phyloP scores from a whole-genome alignment of 2,329 filamentous ascomycete genomes.

The Ophiostoma triangulosporum region DNA sequence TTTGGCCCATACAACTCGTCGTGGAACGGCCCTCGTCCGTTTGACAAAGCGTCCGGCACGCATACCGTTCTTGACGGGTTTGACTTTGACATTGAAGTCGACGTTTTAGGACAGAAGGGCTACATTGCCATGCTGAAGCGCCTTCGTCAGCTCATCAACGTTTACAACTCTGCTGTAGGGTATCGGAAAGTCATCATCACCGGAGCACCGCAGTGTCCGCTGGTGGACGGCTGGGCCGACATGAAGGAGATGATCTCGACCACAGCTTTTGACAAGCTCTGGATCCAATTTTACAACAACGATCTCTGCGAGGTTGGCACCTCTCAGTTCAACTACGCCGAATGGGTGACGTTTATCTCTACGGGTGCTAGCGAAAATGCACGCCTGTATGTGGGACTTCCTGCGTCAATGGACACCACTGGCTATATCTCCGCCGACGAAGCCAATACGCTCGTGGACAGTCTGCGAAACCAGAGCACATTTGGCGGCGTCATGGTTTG shows the following conservation, averaged over 20 bases:
- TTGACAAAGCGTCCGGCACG: neutral
- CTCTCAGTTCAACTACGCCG: conserved; percentile 1
- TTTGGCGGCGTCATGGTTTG: conserved; percentile 5
- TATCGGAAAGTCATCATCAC: neutral
- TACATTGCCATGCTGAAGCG: conserved; percentile 3
- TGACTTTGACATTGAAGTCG: conserved; percentile 5
- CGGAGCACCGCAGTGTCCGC: conserved; percentile 1
- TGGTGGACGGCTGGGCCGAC: neutral
- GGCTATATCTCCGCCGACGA: neutral
- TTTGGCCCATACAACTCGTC: neutral
- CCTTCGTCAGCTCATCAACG: neutral
- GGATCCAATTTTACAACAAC: conserved; percentile 5
- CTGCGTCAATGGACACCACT: neutral
- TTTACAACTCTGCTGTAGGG: neutral
- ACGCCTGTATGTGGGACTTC: conserved; percentile 1
- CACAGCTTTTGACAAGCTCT: conserved; percentile 1
- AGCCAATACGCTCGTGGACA: conserved; percentile 1
- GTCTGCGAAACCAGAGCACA: neutral
- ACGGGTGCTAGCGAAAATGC: neutral
- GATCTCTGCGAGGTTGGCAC: neutral
- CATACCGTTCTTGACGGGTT: conserved; percentile 5
- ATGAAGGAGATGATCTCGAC: conserved; percentile 1
- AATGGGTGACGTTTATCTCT: neutral
- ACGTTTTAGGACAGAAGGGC: neutral
- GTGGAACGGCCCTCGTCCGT: conserved; percentile 3